Evolutionary conservation across 345 rosid genomes (phyloP).

Genomic region (Populus ilicifolia): DNA sequence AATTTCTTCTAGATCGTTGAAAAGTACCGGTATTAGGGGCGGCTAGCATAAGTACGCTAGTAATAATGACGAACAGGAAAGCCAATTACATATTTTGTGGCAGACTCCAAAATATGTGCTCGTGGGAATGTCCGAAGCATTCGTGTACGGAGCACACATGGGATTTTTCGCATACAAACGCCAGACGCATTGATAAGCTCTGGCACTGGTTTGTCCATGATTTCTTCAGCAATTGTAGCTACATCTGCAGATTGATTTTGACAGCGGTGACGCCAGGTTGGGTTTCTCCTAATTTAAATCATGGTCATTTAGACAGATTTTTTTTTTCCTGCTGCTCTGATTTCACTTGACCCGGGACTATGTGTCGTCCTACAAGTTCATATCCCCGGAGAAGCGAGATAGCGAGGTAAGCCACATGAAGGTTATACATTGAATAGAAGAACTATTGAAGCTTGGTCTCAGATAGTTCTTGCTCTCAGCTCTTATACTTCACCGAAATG

Average conservation of each 20-base stretch:
- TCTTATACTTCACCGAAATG: too few species aligned
- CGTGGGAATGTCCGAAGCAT: conserved; percentile 37
- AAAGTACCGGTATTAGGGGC: too few species aligned
- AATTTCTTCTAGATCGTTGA: too few species aligned
- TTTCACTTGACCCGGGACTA: conserved; percentile 16
- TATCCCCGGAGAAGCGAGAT: conserved; percentile 18
- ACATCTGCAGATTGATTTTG: conserved; percentile 25
- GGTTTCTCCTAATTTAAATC: conserved; percentile 36
- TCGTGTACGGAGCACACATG: conserved; percentile 33
- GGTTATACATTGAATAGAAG: too few species aligned
- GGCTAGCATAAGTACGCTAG: conserved; percentile 6
- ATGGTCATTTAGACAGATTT: conserved; percentile 37
- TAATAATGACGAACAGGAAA: conserved; percentile 8
- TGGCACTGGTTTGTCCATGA: conserved; percentile 35
- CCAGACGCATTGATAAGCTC: conserved; percentile 37
- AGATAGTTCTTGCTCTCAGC: too few species aligned
- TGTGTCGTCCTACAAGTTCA: conserved; percentile 18
- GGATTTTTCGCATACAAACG: conserved; percentile 28
- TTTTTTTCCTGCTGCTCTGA: conserved; percentile 35
- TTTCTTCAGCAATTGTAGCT: conserved; percentile 35
- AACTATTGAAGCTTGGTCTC: too few species aligned
- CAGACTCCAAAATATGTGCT: conserved; percentile 34
- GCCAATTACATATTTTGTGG: conserved; percentile 39
- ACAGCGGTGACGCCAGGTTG: conserved; percentile 32
- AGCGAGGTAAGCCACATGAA: too few species aligned